Base-by-base conservation (phyloP, 305 asterid species). In the Stenogyne calaminthoides region DNA sequence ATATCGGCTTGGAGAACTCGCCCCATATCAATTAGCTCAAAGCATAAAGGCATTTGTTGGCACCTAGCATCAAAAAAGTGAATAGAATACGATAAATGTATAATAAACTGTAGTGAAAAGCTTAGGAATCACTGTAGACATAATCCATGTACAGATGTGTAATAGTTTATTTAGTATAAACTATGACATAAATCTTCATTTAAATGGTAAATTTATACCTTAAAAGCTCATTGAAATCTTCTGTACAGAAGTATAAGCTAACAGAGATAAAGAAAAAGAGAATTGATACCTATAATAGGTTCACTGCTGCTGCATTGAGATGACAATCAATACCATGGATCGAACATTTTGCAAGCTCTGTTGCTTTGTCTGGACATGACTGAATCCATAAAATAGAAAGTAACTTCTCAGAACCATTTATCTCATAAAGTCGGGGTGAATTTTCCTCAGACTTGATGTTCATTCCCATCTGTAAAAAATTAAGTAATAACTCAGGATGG, bases 271-370 rank as follows among this genome's bases (percentile, higher is more conserved):
- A n/a, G 47, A 73, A 42, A 46, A n/a, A 10, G 40, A 75, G 36
- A 59, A 42, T 20, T 66, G 63, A 44, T 83, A 91, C 99, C 99
- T 74, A 84, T 63, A 44, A 94, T 91, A 59, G 95, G 95, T 67
- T 94, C 99, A 74, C 97, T 84, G 71, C 97, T 87, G 86, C 97
- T 94, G 81, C 96, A 89, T 75, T 94, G 93, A 67, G 97, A 86
- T 49, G 96, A 90, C 80, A 94, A 78, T 18, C 97, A 97, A 71
- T 82, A 87, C 98, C 98, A 94, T 94, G 99, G 81, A 89, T 65
- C 2, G 87, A 80, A 77, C 97, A 91, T 84, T 86, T 94, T 18
- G 88, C 84, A 79, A 90, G 95, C 72, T 94, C 97, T 37, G 79
- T 52, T 60, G 96, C 93, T 67, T 88, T 88, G 16, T 87, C 87